phyloP scores from a whole-genome alignment of 2,329 filamentous ascomycete genomes.

The Alternaria longipes region DNA sequence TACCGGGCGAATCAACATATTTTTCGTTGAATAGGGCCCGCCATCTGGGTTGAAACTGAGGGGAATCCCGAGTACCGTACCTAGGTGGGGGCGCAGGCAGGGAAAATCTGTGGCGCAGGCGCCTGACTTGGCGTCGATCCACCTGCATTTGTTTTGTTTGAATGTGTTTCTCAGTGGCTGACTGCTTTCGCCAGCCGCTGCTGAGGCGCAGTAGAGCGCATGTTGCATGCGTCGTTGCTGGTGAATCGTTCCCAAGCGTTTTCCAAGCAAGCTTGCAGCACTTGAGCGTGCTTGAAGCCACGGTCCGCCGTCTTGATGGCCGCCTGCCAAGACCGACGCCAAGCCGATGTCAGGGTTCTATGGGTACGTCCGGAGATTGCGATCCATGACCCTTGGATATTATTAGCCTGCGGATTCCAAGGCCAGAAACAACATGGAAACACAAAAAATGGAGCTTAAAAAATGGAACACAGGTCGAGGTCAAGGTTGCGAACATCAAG shows the following conservation, averaged over 20 bases:
- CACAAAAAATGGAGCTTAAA: background rate
- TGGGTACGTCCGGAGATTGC: slow-evolving; percentile 18
- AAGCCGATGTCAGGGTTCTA: slow-evolving; percentile 7
- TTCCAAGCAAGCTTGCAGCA: slow-evolving; percentile 24
- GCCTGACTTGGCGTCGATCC: background rate
- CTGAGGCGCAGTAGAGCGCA: background rate
- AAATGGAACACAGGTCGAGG: background rate
- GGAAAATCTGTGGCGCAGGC: slow-evolving; percentile 1
- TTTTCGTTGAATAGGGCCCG: background rate
- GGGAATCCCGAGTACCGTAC: background rate
- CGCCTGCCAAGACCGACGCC: slow-evolving; percentile 19
- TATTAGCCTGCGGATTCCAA: background rate
- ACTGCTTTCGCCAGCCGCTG: background rate
- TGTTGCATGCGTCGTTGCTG: background rate
- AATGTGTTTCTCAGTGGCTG: background rate
- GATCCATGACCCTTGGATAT: slow-evolving; percentile 3
- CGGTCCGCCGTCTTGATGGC: slow-evolving; percentile 13
- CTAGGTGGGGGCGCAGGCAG: background rate
- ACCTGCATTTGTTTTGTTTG: slow-evolving; percentile 1
- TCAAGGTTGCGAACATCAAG: background rate
- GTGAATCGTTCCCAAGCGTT: slow-evolving; percentile 17
- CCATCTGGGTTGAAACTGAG: background rate
- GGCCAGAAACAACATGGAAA: background rate
- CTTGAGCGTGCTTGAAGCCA: slow-evolving; percentile 19
- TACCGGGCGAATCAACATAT: background rate